Evolutionary conservation across 2,329 filamentous ascomycete genomes (phyloP).

Genomic region (Aureobasidium subglaciale): DNA sequence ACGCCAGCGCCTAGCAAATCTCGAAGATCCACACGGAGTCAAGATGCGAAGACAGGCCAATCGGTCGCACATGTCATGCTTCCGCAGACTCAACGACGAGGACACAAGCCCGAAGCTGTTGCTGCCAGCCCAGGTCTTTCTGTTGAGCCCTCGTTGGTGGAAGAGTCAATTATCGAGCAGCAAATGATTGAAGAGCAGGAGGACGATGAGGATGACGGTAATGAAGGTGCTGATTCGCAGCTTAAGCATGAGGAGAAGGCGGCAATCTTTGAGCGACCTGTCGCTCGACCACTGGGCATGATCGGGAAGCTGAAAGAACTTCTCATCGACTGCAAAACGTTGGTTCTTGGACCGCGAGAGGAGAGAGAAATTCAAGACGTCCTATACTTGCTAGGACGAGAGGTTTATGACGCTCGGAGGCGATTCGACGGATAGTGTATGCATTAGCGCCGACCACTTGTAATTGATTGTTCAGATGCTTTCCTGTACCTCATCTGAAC

Average conservation of each 20-base stretch:
- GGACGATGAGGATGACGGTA: not conserved
- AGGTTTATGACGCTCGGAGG: constrained; percentile 61
- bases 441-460: not conserved
- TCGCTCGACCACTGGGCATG: constrained; percentile 43
- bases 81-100: not conserved
- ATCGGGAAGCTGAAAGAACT: constrained; percentile 48
- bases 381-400: constrained; percentile 69
- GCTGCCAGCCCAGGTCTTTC: not conserved
- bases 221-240: constrained; percentile 14
- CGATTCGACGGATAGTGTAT: not conserved
- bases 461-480: not conserved
- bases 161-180: not conserved
- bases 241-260: constrained; percentile 9
- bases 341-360: constrained; percentile 55
- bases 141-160: not conserved
- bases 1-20: constrained; percentile 22
- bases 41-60: constrained; percentile 15
- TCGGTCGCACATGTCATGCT: not conserved
- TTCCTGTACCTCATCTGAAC: too few relatives aligned
- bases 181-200: not conserved
- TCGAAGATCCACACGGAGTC: constrained; percentile 21
- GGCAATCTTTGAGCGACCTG: constrained; percentile 24
- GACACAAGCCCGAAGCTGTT: not conserved
- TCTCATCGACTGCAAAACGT: constrained; percentile 49
- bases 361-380: constrained; percentile 68